Percentiles rank a stretch among this genome's conserved stretches.
Evolutionary conservation across 2,329 filamentous ascomycete genomes (phyloP).

Genomic region (Eutypa lata): DNA sequence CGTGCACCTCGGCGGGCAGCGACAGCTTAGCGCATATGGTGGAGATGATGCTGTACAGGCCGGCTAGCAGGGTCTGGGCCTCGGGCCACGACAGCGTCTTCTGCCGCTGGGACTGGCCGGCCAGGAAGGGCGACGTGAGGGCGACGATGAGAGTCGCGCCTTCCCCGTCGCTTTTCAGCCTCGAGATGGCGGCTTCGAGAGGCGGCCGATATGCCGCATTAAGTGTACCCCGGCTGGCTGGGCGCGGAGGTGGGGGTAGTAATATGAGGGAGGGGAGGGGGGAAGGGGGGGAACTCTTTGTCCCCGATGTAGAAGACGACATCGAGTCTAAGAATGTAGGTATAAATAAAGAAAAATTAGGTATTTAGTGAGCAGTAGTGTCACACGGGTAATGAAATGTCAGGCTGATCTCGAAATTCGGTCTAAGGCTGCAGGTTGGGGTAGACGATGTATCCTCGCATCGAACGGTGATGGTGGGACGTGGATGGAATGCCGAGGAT

Average conservation of each 20-base stretch:
- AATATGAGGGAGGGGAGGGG: conserved; percentile 55
- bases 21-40: conserved; percentile 63
- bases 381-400: too few species aligned
- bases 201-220: conserved; percentile 59
- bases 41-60: conserved; percentile 75
- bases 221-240: conserved; percentile 48
- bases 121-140: conserved; percentile 60
- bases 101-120: conserved; percentile 44
- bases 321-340: neutral
- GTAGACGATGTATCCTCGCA: too few species aligned
- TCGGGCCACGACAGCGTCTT: conserved; percentile 60
- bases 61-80: conserved; percentile 72
- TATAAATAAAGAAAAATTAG: too few species aligned
- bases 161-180: conserved; percentile 36
- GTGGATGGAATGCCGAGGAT: too few species aligned
- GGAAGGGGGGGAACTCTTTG: neutral
- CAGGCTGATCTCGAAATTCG: too few species aligned
- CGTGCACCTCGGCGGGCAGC: conserved; percentile 56
- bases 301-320: neutral
- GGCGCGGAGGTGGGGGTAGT: conserved; percentile 60
- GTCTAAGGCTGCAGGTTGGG: too few species aligned
- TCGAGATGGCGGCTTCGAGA: conserved; percentile 51
- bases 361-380: too few species aligned
- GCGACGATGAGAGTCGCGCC: conserved; percentile 48
- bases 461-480: too few species aligned